Conservation (phyloP, 2,329 filamentous ascomycete species). For the Chaetomiaceae sp. region DNA sequence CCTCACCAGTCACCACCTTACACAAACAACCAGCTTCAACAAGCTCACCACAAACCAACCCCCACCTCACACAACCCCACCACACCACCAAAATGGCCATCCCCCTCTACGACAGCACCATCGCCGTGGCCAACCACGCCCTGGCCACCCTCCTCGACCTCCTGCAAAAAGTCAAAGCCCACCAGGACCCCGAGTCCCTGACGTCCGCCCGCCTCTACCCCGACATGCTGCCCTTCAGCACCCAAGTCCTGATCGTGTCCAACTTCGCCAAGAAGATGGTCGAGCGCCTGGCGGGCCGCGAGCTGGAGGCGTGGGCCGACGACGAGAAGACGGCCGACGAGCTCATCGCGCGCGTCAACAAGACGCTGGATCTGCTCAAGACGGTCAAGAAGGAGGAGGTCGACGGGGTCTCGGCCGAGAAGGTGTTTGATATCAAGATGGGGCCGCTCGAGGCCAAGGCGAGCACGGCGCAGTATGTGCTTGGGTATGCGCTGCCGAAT, state of each 20-base stretch:
- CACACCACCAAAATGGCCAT: conserved; percentile 26
- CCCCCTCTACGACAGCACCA: conserved; percentile 30
- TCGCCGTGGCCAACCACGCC: conserved; percentile 27
- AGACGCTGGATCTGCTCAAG: conserved; percentile 31
- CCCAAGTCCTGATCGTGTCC: conserved; percentile 34
- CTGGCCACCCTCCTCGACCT: conserved; percentile 29
- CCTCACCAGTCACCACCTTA: no score
- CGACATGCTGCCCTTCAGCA: conserved; percentile 36
- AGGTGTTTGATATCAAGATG: conserved; percentile 23
- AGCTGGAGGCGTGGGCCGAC: conserved; percentile 26
- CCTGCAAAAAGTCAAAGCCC: conserved; percentile 30
- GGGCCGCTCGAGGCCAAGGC: conserved; percentile 17
- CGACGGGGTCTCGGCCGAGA: conserved; percentile 27
- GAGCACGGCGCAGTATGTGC: conserved; percentile 37
- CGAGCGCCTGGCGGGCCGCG: conserved; percentile 27
- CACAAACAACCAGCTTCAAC: not conserved
- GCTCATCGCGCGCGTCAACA: conserved; percentile 30
- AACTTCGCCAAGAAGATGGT: conserved; percentile 30
- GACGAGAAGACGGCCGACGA: conserved; percentile 33
- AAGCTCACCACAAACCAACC: not conserved
- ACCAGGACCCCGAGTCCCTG: conserved; percentile 29
- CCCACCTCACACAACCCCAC: not conserved
- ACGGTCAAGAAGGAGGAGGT: conserved; percentile 27
- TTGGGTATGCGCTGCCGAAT: conserved; percentile 49
- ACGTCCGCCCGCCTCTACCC: conserved; percentile 27